phyloP scores from a whole-genome alignment of 208 protist genomes.

The Leishmania aethiopica region DNA sequence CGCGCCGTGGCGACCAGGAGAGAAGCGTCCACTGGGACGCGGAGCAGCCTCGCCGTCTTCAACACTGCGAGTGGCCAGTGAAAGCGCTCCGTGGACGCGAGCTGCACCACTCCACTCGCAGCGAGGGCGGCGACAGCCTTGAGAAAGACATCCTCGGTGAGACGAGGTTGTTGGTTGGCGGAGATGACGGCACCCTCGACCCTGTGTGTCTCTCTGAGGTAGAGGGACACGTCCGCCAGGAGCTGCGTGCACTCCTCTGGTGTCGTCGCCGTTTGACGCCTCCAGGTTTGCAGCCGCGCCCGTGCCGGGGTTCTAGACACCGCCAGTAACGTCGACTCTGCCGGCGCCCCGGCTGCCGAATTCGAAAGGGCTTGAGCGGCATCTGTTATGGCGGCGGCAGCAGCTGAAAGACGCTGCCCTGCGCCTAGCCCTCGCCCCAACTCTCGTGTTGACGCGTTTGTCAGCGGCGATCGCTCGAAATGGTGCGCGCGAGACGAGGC shows the following conservation, averaged over 20 bases:
- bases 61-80: constrained; percentile 38
- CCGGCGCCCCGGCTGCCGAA: background rate
- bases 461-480: constrained; percentile 23
- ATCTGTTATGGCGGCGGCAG: background rate
- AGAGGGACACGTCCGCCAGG: constrained; percentile 20
- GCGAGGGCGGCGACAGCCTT: constrained; percentile 16
- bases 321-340: too few species aligned
- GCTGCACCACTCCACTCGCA: constrained; percentile 29
- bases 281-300: constrained; percentile 14
- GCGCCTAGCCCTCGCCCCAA: too few species aligned
- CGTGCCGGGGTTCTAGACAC: too few species aligned
- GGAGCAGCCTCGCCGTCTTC: constrained; percentile 18
- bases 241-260: constrained; percentile 16
- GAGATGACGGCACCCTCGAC: constrained; percentile 16
- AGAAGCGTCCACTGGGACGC: constrained; percentile 26
- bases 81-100: constrained; percentile 25
- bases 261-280: background rate
- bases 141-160: constrained; percentile 25
- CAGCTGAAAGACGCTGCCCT: background rate
- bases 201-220: constrained; percentile 19
- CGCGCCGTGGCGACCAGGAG: constrained; percentile 4
- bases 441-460: background rate
- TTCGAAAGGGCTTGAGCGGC: background rate
- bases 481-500: constrained; percentile 37
- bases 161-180: constrained; percentile 5